These are phyloP conservation scores for Cladosporium phlei DNA, from an alignment of 2,329 filamentous ascomycete genomes.

Conservation along the genomic window DNA sequence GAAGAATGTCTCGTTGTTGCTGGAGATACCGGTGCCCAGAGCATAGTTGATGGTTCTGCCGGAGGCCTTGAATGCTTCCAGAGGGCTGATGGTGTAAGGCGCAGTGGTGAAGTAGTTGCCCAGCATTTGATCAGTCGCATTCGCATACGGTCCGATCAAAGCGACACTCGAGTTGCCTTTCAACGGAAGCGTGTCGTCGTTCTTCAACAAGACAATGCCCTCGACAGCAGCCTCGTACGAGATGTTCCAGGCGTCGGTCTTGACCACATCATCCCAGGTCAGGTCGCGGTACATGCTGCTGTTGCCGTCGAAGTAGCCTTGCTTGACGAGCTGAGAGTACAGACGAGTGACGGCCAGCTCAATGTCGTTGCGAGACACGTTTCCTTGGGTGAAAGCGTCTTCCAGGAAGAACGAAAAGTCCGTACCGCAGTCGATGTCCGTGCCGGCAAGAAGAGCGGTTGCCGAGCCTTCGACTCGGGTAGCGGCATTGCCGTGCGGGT, in stretches of 20 bases:
- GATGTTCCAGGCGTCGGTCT: constrained; percentile 49
- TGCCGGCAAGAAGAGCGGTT: constrained; percentile 46
- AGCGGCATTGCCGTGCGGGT: constrained; percentile 36
- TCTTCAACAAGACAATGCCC: constrained; percentile 46
- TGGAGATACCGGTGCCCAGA: constrained; percentile 18
- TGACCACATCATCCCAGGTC: constrained; percentile 51
- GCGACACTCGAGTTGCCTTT: constrained; percentile 39
- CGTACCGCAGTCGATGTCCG: constrained; percentile 50
- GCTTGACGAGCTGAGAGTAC: constrained; percentile 49
- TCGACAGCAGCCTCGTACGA: constrained; percentile 38
- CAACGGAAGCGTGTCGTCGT: constrained; percentile 42
- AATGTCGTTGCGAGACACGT: constrained; percentile 42
- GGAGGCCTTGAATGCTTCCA: constrained; percentile 18
- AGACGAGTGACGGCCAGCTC: constrained; percentile 47
- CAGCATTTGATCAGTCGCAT: constrained; percentile 50
- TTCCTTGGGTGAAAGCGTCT: constrained; percentile 36
- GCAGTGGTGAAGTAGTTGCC: constrained; percentile 46
- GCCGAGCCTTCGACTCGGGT: constrained; percentile 43
- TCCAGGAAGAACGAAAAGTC: constrained; percentile 40
- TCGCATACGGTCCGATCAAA: constrained; percentile 54
- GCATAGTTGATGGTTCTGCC: constrained; percentile 15
- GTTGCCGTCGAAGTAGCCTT: constrained; percentile 53
- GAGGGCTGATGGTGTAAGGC: constrained; percentile 20
- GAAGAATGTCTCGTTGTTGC: constrained; percentile 17
- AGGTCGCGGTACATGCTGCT: constrained; percentile 45